Evolutionary conservation across 345 rosid genomes (phyloP), one percentile per base, ranked within the genome.

Genomic region (Carallia pectinifolia): DNA sequence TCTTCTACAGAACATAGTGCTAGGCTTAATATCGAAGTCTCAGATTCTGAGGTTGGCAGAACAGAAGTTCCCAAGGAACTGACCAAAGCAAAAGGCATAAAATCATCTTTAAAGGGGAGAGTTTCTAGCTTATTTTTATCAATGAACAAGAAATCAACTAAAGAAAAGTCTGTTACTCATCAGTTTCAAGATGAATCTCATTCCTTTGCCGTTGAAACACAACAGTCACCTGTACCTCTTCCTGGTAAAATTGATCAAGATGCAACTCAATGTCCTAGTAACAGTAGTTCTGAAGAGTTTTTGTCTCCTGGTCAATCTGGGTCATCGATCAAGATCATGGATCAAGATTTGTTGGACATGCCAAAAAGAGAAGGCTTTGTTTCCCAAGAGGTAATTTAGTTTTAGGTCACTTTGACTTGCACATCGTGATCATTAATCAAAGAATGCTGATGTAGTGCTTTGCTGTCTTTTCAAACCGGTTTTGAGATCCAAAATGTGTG

Each of bases 111-210:
- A 9, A 90, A 76, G 72, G 85, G 83, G 78, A 90, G 83, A 74
- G 91, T 92, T 68, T 87, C 99, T 30, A 84, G 85, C 78, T 80
- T 96, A 75, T 89, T 96, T 80, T 92, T 89, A 82, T 89, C 89
- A 6, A 85, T 76, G 74, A 88, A 68, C 71, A 92, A 87, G 84
- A 92, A 83, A 81, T 39, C 85, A 40, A 85, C 55, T 75, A 83
- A 85, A 83, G 96, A 84, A 68, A 85, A 84, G 68, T 67, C 71
- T 34, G 59, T 56, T 47, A 82, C 66, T 61, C 73, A 80, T 76
- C 86, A 74, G 70, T 64, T 71, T 3, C 69, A 55, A 58, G 82
- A 79, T 62, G 83, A 79, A 62, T 74, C 74, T 65, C 81, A 66
- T 47, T 71, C 78, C 75, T 67, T 66, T 53, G 38, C 73, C 68